These are phyloP conservation scores for Sordariomycetes sp. DNA, from an alignment of 2,329 filamentous ascomycete genomes.

Conservation along the genomic window DNA sequence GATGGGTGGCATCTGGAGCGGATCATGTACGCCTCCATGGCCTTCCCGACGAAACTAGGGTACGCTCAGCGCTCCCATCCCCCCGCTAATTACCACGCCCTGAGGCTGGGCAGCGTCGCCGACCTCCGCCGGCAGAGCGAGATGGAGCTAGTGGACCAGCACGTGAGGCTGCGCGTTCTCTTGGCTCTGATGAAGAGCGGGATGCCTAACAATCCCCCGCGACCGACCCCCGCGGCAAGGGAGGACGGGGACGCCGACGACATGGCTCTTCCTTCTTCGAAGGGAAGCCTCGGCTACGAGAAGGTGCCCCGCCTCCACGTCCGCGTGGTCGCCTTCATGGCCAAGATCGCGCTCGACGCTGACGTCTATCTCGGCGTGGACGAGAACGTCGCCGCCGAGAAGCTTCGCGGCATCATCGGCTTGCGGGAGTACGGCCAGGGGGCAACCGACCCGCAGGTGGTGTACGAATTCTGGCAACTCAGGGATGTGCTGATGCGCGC, in stretches of 20 bases:
- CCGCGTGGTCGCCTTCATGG: constrained; percentile 6
- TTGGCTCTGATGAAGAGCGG: neutral
- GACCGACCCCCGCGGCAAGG: constrained; percentile 3
- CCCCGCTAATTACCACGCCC: neutral
- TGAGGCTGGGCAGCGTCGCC: neutral
- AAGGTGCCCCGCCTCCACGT: constrained; percentile 2
- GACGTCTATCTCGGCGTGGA: neutral
- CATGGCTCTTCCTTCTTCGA: neutral
- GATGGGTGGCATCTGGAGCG: neutral
- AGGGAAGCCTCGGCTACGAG: neutral
- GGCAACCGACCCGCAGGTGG: constrained; percentile 6
- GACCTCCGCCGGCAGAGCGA: neutral
- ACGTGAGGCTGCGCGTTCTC: constrained; percentile 3
- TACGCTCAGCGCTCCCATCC: neutral
- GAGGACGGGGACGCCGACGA: neutral
- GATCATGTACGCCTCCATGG: neutral
- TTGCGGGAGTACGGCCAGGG: constrained; percentile 9
- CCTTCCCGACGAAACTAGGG: neutral
- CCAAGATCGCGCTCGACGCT: neutral
- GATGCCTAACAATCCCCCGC: neutral
- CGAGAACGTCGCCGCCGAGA: constrained; percentile 5
- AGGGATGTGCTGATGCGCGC: constrained; percentile 4
- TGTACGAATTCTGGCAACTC: constrained; percentile 10
- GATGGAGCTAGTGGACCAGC: neutral
- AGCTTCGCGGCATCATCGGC: constrained; percentile 5